Percentiles rank a stretch among this genome's conserved stretches.
Conservation (phyloP, 148 eudicot species). For the Persicaria maculosa region DNA sequence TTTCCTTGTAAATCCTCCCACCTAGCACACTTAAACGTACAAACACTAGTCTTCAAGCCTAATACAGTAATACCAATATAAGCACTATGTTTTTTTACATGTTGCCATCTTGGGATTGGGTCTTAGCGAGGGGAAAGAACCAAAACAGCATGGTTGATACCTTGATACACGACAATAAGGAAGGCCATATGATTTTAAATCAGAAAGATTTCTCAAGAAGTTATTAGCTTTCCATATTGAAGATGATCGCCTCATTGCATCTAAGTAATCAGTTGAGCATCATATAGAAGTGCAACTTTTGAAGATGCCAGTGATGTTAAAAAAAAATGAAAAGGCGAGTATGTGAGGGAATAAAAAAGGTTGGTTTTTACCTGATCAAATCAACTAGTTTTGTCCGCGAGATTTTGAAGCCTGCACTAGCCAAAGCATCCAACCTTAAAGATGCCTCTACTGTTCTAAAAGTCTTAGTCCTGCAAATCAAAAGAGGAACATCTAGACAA, state of each 20-base stretch:
- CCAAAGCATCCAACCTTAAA: constrained; percentile 74
- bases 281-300: not conserved
- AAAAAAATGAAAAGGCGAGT: not conserved
- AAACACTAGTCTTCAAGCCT: too few relatives aligned
- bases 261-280: not conserved
- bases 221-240: not conserved
- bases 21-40: too few relatives aligned
- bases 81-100: too few relatives aligned
- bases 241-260: not conserved
- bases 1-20: too few relatives aligned
- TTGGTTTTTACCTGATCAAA: constrained; percentile 55
- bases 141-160: not conserved
- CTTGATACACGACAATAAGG: not conserved
- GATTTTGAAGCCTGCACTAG: constrained; percentile 92
- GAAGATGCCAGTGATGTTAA: not conserved
- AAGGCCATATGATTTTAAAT: not conserved
- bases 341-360: not conserved
- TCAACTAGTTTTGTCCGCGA: constrained; percentile 79
- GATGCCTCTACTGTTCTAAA: constrained; percentile 81
- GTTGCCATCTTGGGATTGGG: too few relatives aligned
- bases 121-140: not conserved
- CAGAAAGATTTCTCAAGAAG: not conserved
- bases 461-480: constrained; percentile 50
- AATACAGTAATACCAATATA: too few relatives aligned
- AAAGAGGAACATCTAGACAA: constrained; percentile 6